phyloP scores from a whole-genome alignment of 306 rosid genomes.

The Aeschynomene evenia region DNA sequence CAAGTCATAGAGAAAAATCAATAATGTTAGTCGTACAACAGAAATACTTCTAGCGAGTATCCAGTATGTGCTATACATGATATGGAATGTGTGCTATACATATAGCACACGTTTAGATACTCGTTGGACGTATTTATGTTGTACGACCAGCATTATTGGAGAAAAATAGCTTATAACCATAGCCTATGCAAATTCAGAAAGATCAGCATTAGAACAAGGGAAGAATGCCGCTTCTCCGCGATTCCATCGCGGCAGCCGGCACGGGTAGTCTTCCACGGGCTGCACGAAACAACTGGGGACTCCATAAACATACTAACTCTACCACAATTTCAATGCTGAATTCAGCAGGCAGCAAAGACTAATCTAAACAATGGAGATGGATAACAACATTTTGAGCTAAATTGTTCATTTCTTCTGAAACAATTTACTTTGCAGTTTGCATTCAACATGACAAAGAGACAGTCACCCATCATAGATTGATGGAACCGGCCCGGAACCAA shows the following conservation, averaged over 20 bases:
- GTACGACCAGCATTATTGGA: too few relatives aligned
- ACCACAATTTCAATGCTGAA: neutral
- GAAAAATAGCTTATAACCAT: slow-evolving; percentile 66
- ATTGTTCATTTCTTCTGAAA: slow-evolving; percentile 34
- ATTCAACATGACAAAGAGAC: slow-evolving; percentile 43
- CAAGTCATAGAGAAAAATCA: slow-evolving; percentile 49
- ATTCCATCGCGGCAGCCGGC: slow-evolving; percentile 66
- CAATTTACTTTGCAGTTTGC: slow-evolving; percentile 42
- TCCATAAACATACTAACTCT: slow-evolving; percentile 60
- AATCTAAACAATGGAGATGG: neutral
- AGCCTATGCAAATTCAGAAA: slow-evolving; percentile 39
- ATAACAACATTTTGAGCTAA: neutral
- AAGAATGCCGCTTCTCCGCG: slow-evolving; percentile 71
- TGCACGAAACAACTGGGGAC: slow-evolving; percentile 69
- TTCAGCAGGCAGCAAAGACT: neutral
- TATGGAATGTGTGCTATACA: too few relatives aligned
- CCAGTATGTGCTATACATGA: too few relatives aligned
- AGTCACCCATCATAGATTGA: slow-evolving; percentile 11
- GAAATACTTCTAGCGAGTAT: too few relatives aligned
- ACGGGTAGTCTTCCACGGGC: slow-evolving; percentile 48
- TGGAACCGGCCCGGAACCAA: neutral
- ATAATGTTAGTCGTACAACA: too few relatives aligned
- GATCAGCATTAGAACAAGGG: slow-evolving; percentile 61
- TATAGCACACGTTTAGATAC: too few relatives aligned
- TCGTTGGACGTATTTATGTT: too few relatives aligned